Percentiles rank a stretch among this genome's conserved stretches.
phyloP scores from a whole-genome alignment of 306 rosid genomes.

The Begonia fuchsioides region DNA sequence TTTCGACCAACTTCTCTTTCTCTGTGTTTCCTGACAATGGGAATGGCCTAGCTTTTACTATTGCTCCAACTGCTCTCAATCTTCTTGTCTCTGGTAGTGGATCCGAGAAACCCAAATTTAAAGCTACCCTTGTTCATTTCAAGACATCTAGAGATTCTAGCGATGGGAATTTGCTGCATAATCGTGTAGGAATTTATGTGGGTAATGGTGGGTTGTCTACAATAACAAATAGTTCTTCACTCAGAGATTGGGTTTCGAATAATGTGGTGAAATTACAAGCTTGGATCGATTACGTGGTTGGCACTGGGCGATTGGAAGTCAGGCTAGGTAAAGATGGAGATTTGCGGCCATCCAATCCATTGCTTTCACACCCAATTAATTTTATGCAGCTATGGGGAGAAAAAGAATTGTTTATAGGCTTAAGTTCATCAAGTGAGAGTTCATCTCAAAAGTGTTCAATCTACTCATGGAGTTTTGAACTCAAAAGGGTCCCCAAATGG shows the following conservation, averaged over 20 bases:
- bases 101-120: conserved; percentile 17
- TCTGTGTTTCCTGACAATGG: conserved; percentile 31
- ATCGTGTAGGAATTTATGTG: conserved; percentile 40
- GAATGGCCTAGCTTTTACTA: conserved; percentile 56
- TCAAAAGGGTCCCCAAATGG: conserved; percentile 46
- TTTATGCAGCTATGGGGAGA: conserved; percentile 33
- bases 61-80: conserved; percentile 47
- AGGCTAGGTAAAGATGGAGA: conserved; percentile 41
- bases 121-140: conserved; percentile 32
- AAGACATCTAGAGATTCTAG: conserved; percentile 19
- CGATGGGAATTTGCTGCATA: conserved; percentile 23
- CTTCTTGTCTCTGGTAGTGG: conserved; percentile 29
- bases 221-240: conserved; percentile 28
- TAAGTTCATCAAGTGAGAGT: conserved; percentile 32
- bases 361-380: conserved; percentile 46
- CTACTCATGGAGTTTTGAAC: conserved; percentile 63
- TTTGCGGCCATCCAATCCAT: conserved; percentile 42
- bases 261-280: conserved; percentile 33
- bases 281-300: conserved; percentile 81
- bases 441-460: conserved; percentile 33
- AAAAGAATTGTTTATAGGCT: conserved; percentile 42
- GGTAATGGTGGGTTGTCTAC: conserved; percentile 25
- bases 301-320: conserved; percentile 54
- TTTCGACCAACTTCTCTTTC: conserved; percentile 59
- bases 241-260: conserved; percentile 17